Evolutionary conservation across 495 filamentous ascomycete genomes (phyloP).

Genomic region (Aspergillus heteromorphus): DNA sequence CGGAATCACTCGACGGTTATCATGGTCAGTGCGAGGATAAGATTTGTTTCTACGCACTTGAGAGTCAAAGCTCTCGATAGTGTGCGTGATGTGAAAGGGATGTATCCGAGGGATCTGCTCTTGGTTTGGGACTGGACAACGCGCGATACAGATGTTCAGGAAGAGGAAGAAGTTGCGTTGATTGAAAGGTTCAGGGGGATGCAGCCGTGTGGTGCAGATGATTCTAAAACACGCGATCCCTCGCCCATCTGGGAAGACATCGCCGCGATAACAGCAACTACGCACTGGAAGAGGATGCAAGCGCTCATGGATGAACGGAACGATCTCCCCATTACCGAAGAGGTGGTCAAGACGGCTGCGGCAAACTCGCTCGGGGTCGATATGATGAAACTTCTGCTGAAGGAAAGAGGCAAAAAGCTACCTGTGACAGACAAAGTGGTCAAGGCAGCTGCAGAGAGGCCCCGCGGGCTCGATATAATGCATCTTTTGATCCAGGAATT

Average conservation of each 20-base stretch:
- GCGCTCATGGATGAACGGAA: background rate
- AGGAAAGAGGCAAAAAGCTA: background rate
- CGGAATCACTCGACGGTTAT: background rate
- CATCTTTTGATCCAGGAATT: too few relatives aligned
- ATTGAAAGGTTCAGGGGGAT: background rate
- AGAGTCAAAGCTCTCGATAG: background rate
- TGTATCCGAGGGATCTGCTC: background rate
- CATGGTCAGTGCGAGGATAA: background rate
- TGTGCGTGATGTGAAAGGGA: background rate
- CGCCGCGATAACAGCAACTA: background rate
- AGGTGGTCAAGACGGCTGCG: background rate
- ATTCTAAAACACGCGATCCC: background rate
- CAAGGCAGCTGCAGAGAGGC: too few relatives aligned
- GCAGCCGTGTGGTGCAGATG: background rate
- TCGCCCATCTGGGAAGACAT: background rate
- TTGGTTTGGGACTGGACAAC: conserved; percentile 1
- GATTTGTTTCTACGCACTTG: background rate
- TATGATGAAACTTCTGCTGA: background rate
- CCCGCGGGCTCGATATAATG: too few relatives aligned
- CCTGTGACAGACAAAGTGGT: background rate
- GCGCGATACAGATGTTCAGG: background rate
- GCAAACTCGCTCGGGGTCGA: background rate
- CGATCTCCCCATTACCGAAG: background rate
- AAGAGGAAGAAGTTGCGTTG: background rate
- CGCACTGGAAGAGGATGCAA: background rate